phyloP scores from a whole-genome alignment of 2,329 filamentous ascomycete species.

The Gliomastix tumulicola region DNA sequence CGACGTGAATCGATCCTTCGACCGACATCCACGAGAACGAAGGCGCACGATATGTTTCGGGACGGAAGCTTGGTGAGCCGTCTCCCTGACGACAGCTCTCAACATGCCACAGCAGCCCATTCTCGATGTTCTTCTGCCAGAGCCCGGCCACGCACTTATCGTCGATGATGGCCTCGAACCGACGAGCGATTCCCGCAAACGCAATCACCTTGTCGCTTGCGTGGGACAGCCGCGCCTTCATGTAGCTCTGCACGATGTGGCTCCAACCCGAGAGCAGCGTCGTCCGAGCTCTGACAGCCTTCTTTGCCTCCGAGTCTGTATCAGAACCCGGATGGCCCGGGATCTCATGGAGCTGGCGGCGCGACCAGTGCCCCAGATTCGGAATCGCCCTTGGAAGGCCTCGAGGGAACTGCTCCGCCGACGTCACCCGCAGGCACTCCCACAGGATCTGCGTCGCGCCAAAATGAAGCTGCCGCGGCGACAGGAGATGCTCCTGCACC shows the following conservation, averaged over 20 bases:
- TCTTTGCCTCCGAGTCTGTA: background rate
- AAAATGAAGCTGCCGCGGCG: slow-evolving; percentile 2
- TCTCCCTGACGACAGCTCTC: background rate
- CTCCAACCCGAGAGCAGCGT: background rate
- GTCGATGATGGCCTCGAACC: slow-evolving; percentile 1
- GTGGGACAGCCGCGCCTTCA: background rate
- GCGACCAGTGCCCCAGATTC: no score
- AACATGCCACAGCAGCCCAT: background rate
- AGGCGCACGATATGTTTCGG: background rate
- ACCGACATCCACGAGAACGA: background rate
- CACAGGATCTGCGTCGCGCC: slow-evolving; percentile 4
- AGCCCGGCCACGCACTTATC: slow-evolving; percentile 4
- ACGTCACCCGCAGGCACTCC: slow-evolving; percentile 3
- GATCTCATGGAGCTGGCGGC: background rate
- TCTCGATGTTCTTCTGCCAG: slow-evolving; percentile 2
- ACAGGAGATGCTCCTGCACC: slow-evolving; percentile 4
- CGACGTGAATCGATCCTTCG: background rate
- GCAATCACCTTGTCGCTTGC: background rate
- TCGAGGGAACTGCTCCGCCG: background rate
- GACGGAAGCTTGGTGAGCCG: background rate
- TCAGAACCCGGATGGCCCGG: background rate
- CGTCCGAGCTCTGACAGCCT: background rate
- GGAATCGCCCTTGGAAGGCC: background rate
- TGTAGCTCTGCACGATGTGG: slow-evolving; percentile 1
- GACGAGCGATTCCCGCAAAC: slow-evolving; percentile 1